Conservation (phyloP, 2,329 filamentous ascomycete genomes). For the Claviceps fusiformis region DNA sequence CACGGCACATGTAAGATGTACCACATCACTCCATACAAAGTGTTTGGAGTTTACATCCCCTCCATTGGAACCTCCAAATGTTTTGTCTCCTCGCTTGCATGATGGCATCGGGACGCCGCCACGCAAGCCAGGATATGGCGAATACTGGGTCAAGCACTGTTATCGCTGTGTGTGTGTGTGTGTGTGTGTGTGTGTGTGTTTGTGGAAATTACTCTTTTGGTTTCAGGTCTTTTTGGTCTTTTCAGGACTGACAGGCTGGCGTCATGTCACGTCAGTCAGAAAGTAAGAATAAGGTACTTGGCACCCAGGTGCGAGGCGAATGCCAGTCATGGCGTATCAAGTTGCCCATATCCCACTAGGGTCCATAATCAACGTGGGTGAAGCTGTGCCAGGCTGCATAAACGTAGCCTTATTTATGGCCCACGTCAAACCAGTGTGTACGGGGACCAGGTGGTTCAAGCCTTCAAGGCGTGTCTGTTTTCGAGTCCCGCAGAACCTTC, state of each 20-base stretch:
- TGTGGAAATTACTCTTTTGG: neutral
- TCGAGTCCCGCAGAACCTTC: neutral
- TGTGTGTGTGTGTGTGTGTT: neutral
- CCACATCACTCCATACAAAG: neutral
- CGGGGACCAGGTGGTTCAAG: neutral
- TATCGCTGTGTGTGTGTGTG: neutral
- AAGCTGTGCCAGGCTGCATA: constrained; percentile 1
- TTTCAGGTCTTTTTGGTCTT: neutral
- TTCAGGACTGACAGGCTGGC: neutral
- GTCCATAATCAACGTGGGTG: neutral
- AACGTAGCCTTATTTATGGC: constrained; percentile 2
- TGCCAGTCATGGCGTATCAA: neutral
- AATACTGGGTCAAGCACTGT: neutral
- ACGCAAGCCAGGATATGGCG: neutral
- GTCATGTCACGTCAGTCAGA: neutral
- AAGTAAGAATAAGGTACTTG: neutral
- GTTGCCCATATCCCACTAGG: neutral
- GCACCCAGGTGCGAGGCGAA: neutral
- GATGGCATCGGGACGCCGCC: neutral
- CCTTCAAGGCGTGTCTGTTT: neutral
- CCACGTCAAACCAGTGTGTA: neutral
- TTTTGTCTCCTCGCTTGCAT: neutral
- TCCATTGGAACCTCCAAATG: neutral
- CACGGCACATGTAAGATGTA: neutral
- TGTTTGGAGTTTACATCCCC: neutral